These are phyloP conservation scores for Pseudoneurospora amorphoporcata DNA, from an alignment of 495 filamentous ascomycete genomes.

Conservation along the genomic window DNA sequence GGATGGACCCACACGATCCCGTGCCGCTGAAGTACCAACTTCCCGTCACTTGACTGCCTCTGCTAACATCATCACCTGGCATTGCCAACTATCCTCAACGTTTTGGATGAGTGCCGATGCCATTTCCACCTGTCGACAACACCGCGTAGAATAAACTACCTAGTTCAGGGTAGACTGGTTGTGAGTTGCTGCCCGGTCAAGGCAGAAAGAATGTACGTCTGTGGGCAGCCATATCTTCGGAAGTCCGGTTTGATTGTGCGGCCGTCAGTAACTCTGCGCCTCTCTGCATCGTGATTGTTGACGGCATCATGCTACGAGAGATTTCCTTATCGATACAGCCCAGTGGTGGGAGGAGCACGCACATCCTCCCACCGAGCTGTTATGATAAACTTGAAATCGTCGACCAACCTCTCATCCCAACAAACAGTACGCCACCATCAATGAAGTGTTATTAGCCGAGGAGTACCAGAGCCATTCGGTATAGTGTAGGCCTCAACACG, in stretches of 20 bases:
- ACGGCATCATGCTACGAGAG: neutral
- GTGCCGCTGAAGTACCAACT: neutral
- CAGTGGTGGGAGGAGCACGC: neutral
- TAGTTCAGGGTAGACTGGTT: neutral
- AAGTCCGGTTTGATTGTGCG: neutral
- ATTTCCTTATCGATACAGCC: neutral
- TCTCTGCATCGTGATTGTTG: neutral
- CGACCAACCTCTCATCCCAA: neutral
- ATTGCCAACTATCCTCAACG: neutral
- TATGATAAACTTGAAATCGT: neutral
- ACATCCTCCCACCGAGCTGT: neutral
- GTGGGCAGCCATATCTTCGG: neutral
- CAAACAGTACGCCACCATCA: neutral
- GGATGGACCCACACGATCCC: neutral
- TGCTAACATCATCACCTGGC: neutral
- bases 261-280: neutral
- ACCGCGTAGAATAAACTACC: neutral
- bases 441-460: neutral
- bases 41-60: neutral
- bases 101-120: neutral
- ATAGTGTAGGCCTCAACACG: neutral
- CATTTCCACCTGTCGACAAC: neutral
- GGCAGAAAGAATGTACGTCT: neutral
- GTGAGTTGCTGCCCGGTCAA: neutral
- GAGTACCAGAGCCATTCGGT: neutral